Evolutionary conservation across 2,329 filamentous ascomycete species (phyloP).

Genomic region (Fusarium concolor): DNA sequence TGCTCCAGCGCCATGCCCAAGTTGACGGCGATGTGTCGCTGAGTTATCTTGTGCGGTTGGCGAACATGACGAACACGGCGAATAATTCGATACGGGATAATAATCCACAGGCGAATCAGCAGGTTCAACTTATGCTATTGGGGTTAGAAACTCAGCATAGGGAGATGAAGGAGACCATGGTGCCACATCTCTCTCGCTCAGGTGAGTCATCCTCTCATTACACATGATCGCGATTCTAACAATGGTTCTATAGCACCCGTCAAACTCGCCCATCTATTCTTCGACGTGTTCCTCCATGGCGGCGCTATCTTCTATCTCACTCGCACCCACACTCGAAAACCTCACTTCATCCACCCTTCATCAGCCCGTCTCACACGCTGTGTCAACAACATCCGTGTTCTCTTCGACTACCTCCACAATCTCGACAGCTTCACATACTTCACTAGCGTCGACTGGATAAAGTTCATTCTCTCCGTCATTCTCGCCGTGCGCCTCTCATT

Average conservation of each 20-base stretch:
- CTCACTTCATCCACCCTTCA: conserved; percentile 28
- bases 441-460: conserved; percentile 57
- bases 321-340: conserved; percentile 6
- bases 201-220: conserved; percentile 11
- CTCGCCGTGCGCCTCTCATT: conserved; percentile 61
- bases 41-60: conserved; percentile 57
- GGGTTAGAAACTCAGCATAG: conserved; percentile 61
- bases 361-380: conserved; percentile 40
- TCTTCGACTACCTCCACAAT: conserved; percentile 50
- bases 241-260: conserved; percentile 37
- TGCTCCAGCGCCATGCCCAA: conserved; percentile 54
- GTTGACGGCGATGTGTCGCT: conserved; percentile 57
- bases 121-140: conserved; percentile 58
- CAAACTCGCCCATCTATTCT: conserved; percentile 51
- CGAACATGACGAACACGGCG: conserved; percentile 56
- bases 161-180: conserved; percentile 55
- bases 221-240: conserved; percentile 33
- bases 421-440: conserved; percentile 54
- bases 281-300: conserved; percentile 55
- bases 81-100: conserved; percentile 47
- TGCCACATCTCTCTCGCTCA: conserved; percentile 47
- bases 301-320: conserved; percentile 51
- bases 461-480: conserved; percentile 56
- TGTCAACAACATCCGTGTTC: conserved; percentile 43
- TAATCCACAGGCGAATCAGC: conserved; percentile 51